Conservation (phyloP, 2,329 filamentous ascomycete species). For the Aureobasidium sp. region DNA sequence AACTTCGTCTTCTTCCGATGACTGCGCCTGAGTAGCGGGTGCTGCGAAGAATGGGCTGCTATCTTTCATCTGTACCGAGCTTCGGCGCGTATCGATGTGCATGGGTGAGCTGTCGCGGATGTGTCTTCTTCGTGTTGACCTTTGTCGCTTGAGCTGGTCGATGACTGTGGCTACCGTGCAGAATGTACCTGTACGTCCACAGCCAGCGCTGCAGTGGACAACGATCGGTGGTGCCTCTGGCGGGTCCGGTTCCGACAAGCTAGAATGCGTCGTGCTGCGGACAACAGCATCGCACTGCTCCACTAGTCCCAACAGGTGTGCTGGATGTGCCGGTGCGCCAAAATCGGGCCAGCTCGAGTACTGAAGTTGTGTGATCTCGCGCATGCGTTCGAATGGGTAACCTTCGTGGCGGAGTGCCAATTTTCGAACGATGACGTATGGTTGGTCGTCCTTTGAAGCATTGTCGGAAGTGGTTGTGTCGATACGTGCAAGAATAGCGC, state of each 20-base stretch:
- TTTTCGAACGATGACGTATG: constrained; percentile 77
- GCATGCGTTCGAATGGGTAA: constrained; percentile 75
- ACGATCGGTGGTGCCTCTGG: constrained; percentile 61
- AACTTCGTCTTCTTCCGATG: constrained; percentile 9
- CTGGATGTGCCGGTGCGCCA: constrained; percentile 81
- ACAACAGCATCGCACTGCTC: constrained; percentile 75
- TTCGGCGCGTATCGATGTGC: constrained; percentile 31
- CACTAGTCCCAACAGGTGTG: constrained; percentile 80
- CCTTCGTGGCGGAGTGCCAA: constrained; percentile 72
- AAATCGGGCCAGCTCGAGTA: constrained; percentile 98
- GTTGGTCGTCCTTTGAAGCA: constrained; percentile 46
- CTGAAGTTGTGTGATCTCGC: constrained; percentile 90
- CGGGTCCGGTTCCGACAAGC: constrained; percentile 42
- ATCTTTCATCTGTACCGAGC: constrained; percentile 6
- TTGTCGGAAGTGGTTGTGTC: constrained; percentile 22
- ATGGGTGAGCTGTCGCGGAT: constrained; percentile 36
- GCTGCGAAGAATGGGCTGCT: constrained; percentile 17
- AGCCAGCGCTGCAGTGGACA: constrained; percentile 94
- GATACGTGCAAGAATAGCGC: constrained; percentile 23
- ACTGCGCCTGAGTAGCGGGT: background rate
- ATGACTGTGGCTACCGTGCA: constrained; percentile 94
- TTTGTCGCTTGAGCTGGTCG: constrained; percentile 91
- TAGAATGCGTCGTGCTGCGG: constrained; percentile 39
- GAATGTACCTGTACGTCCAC: constrained; percentile 91
- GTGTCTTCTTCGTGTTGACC: constrained; percentile 30